phyloP scores from a whole-genome alignment of 805 yeast species.

The Wickerhamomyces rabaulensis region DNA sequence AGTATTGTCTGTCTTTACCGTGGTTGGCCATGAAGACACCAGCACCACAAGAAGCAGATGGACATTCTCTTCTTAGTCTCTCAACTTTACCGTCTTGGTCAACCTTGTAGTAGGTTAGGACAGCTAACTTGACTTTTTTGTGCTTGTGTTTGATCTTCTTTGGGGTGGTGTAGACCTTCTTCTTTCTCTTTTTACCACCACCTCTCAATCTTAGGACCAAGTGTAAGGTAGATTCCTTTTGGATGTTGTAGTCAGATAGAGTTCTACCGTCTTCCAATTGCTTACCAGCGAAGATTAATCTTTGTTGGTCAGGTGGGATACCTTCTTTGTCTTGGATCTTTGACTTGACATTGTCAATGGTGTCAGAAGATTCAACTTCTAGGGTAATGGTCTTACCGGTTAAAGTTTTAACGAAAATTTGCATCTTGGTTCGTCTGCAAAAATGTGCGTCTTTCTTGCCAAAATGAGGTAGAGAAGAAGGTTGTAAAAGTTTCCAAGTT shows the following conservation, averaged over 20 bases:
- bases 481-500: background rate
- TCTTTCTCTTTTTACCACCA: conserved; percentile 99
- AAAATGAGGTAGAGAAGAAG: conserved; percentile 7
- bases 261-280: conserved; percentile 97
- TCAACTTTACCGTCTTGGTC: conserved; percentile 98
- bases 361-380: conserved; percentile 97
- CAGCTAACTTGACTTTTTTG: conserved; percentile 99
- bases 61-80: conserved; percentile 98
- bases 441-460: conserved; percentile 13
- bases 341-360: conserved; percentile 94
- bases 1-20: conserved; percentile 93
- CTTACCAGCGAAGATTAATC: conserved; percentile 96
- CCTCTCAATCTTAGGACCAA: conserved; percentile 97
- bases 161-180: conserved; percentile 99
- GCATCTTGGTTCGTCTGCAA: conserved; percentile 65
- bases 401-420: conserved; percentile 98
- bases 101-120: conserved; percentile 98
- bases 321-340: conserved; percentile 98
- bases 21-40: conserved; percentile 99
- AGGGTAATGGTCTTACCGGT: conserved; percentile 99
- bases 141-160: conserved; percentile 99
- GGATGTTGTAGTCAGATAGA: conserved; percentile 95
- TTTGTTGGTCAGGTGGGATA: conserved; percentile 96
- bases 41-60: conserved; percentile 89
- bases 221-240: conserved; percentile 94